phyloP scores from a whole-genome alignment of 164 flowering plant species.

The Magnolia kwangsiensis region DNA sequence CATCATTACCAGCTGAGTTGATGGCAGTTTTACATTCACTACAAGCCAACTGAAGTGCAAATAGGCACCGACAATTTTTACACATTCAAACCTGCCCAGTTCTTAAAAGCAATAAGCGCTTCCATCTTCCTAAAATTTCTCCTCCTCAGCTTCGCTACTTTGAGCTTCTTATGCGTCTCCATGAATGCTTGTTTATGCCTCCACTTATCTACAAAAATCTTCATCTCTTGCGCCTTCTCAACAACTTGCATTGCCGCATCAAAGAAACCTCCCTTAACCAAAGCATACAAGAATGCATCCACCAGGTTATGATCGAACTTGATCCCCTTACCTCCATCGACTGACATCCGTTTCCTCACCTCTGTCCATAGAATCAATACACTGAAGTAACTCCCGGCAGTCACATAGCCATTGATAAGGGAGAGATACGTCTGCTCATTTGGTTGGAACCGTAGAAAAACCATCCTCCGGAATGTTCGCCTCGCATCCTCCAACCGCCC shows the following conservation, averaged over 20 bases:
- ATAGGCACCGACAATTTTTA: constrained; percentile 16
- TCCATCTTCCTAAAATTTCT: constrained; percentile 78
- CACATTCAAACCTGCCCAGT: constrained; percentile 83
- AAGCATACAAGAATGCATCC: constrained; percentile 86
- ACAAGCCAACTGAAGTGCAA: not conserved
- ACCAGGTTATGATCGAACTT: constrained; percentile 62
- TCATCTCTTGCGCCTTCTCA: constrained; percentile 80
- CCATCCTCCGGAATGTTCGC: constrained; percentile 91
- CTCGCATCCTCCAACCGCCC: constrained; percentile 89
- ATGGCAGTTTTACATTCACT: not conserved
- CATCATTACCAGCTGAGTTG: not conserved
- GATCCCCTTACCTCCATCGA: constrained; percentile 39
- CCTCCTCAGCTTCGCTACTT: constrained; percentile 70
- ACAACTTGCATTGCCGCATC: constrained; percentile 97
- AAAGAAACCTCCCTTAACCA: constrained; percentile 94
- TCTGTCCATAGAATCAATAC: constrained; percentile 89
- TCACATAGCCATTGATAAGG: constrained; percentile 72
- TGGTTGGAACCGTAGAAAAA: constrained; percentile 72
- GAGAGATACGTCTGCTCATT: constrained; percentile 89
- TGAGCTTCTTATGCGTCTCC: constrained; percentile 93
- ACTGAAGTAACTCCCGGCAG: constrained; percentile 68
- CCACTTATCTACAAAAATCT: constrained; percentile 93
- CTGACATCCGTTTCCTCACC: constrained; percentile 51
- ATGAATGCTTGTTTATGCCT: constrained; percentile 94
- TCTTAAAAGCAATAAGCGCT: constrained; percentile 80